Percentiles rank a stretch among this genome's conserved stretches.
These are phyloP conservation scores for Pholiota conissans DNA, from an alignment of 768 basidiomycete species.

Conservation along the genomic window DNA sequence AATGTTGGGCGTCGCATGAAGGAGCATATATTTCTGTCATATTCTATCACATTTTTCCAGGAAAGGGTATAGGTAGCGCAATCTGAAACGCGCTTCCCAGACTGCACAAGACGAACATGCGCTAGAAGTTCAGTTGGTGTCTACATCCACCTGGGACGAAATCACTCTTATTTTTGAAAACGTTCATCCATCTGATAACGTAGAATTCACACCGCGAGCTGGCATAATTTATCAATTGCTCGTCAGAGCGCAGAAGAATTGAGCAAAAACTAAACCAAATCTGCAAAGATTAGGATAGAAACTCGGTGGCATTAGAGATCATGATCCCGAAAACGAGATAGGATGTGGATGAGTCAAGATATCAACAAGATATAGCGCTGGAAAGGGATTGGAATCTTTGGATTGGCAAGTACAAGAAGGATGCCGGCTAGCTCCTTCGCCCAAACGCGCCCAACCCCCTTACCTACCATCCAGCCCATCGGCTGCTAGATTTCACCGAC, in stretches of 20 bases:
- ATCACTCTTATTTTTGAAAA: neutral
- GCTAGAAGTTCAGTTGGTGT: neutral
- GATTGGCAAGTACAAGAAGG: constrained; percentile 19
- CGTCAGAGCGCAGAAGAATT: too few species aligned
- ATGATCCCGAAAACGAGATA: neutral
- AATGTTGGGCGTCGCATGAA: too few species aligned
- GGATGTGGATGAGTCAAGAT: neutral
- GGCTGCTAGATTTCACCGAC: constrained; percentile 30
- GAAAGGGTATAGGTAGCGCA: neutral
- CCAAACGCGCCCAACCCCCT: constrained; percentile 4
- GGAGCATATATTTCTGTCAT: neutral
- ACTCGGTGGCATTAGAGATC: neutral
- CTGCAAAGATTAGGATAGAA: too few species aligned
- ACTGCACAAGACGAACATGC: neutral
- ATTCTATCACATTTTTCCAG: neutral
- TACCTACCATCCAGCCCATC: constrained; percentile 26
- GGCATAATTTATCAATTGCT: too few species aligned
- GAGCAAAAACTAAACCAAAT: neutral
- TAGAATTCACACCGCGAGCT: too few species aligned
- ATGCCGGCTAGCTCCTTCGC: constrained; percentile 15
- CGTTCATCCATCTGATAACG: neutral
- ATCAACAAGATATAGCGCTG: neutral
- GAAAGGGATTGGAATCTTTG: too few species aligned
- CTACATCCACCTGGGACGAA: too few species aligned
- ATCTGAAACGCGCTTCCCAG: neutral